Conservation (phyloP, 768 basidiomycete genomes). For the Russula lepida region DNA sequence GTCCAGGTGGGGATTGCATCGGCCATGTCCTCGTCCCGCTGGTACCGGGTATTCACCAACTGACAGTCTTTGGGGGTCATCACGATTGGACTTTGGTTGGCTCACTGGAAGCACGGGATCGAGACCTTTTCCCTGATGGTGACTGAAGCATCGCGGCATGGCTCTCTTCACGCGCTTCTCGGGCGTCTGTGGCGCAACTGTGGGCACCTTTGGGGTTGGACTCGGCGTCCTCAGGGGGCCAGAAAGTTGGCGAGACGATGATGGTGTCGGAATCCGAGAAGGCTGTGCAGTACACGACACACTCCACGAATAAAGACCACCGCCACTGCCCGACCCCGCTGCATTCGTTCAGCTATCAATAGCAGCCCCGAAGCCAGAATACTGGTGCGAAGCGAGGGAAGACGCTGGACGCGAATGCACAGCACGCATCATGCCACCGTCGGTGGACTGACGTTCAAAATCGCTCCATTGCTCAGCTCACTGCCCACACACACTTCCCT, state of each 20-base stretch:
- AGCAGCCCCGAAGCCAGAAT: constrained; percentile 5
- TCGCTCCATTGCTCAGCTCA: constrained; percentile 41
- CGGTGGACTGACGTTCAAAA: constrained; percentile 4
- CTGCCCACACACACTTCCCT: constrained; percentile 49
- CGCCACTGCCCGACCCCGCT: not conserved
- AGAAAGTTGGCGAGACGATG: constrained; percentile 33
- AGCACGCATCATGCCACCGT: not conserved
- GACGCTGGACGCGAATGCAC: not conserved
- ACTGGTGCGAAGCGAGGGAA: constrained; percentile 5
- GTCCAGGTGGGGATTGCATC: constrained; percentile 82
- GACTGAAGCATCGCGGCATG: constrained; percentile 35
- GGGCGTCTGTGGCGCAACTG: constrained; percentile 21
- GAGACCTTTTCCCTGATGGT: constrained; percentile 31
- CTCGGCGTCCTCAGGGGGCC: constrained; percentile 39
- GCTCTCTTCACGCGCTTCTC: constrained; percentile 41
- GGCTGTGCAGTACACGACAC: constrained; percentile 14
- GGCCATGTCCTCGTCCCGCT: constrained; percentile 45
- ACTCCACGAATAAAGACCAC: constrained; percentile 12
- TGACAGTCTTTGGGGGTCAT: constrained; percentile 43
- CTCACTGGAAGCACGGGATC: constrained; percentile 32
- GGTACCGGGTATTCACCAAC: constrained; percentile 64
- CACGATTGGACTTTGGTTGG: constrained; percentile 26
- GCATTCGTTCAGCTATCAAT: constrained; percentile 6
- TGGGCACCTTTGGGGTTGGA: constrained; percentile 28
- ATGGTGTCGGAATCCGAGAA: constrained; percentile 19